Conservation (phyloP, 805 yeast species). For the Candida pini region DNA sequence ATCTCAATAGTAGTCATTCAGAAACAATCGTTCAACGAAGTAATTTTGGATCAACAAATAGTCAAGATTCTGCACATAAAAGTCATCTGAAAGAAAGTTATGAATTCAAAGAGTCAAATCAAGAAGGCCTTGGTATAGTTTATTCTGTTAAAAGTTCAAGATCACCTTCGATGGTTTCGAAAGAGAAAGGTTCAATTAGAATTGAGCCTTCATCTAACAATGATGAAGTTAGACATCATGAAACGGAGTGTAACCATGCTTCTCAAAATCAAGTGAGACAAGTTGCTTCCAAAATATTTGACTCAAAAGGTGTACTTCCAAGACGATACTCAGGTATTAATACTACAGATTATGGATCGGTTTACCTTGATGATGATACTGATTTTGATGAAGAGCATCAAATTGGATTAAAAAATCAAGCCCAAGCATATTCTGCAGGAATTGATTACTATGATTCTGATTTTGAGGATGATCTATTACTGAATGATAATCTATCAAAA, state of each 20-base stretch:
- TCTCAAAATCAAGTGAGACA: constrained; percentile 31
- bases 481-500: constrained; percentile 11
- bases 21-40: constrained; percentile 13
- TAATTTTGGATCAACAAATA: constrained; percentile 10
- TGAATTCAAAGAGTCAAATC: too few species aligned
- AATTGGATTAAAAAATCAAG: constrained; percentile 9
- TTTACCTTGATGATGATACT: constrained; percentile 48
- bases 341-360: constrained; percentile 34
- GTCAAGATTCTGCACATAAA: constrained; percentile 7
- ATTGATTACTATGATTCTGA: constrained; percentile 19
- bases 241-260: too few species aligned
- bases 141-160: too few species aligned
- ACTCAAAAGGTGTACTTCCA: constrained; percentile 65
- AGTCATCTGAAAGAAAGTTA: too few species aligned
- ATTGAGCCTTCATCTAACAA: constrained; percentile 8
- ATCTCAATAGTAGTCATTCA: constrained; percentile 14
- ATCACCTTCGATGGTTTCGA: too few species aligned
- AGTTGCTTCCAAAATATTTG: constrained; percentile 69
- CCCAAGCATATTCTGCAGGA: constrained; percentile 1
- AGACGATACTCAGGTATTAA: constrained; percentile 61
- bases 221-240: too few species aligned
- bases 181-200: constrained; percentile 1
- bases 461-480: constrained; percentile 21
- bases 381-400: constrained; percentile 21
- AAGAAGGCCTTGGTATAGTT: too few species aligned